Base-by-base conservation (phyloP, 192 early-diverging fungal genomes). In the Coemansia sp. region DNA sequence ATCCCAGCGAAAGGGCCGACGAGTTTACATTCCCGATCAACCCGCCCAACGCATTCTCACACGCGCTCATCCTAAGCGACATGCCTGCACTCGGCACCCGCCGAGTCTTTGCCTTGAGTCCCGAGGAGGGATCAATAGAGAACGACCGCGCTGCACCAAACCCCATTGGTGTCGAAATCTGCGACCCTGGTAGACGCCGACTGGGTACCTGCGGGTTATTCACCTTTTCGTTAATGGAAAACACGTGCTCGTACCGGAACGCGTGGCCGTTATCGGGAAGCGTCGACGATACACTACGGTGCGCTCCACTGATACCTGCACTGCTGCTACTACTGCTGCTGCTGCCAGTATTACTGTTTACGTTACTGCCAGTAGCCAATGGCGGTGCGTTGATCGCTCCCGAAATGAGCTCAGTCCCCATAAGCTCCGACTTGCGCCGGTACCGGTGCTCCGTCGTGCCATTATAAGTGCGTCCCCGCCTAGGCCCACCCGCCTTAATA, bases 391-490 rank as follows among this genome's bases (percentile, higher is more conserved):
- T 57, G 44, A 53, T 24, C 8, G 60, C 26, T 11, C 34, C 40
- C 9, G 15, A 37, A 26, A 41, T 41, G 7, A 41, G 41, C 26
- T 65, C 76, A 6, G 76, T 52, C 7, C 70, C 43, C 33, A 70
- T 63, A 18, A 73, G 56, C 15, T 73, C 76, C 0, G 76, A 80
- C 67, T 70, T 73, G 70, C 76, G 76, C 2, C 76, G 76, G 67
- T 80, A 80, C 44, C 70, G 70, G 63, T 80, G 76, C 63, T 80
- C 76, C 17, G 76, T 80, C 10, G 76, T 80, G 32, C 76, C 58
- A 29, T 59, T 59, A 59, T 62, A 58, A 37, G 50, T 63, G 7
- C 75, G 50, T 29, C 0, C 44, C 22, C 46, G 32, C 19, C 55
- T 65, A n/a, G n/a, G n/a, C n/a, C n/a, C n/a, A n/a, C n/a, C n/a